These are phyloP conservation scores for Phytopythium vexans DNA, from an alignment of 352 stramenopile genomes.

Conservation along the genomic window DNA sequence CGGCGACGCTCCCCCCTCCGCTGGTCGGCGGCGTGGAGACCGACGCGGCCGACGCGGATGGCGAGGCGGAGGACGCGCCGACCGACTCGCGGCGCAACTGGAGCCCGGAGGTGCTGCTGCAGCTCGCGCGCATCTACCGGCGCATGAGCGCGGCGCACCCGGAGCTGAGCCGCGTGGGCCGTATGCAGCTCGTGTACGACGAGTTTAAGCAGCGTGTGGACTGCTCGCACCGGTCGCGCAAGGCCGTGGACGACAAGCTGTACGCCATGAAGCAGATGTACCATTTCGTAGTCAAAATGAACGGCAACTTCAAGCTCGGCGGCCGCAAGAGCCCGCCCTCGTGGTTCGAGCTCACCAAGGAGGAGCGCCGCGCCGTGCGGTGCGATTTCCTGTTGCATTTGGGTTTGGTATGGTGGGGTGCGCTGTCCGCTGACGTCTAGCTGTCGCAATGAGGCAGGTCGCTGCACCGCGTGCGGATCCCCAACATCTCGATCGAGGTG, in stretches of 20 bases:
- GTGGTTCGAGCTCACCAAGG: constrained; percentile 60
- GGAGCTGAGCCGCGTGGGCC: constrained; percentile 29
- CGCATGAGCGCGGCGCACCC: constrained; percentile 34
- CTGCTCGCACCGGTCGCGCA: constrained; percentile 41
- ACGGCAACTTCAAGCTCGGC: constrained; percentile 36
- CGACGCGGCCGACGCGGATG: constrained; percentile 10
- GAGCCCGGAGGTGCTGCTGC: constrained; percentile 44
- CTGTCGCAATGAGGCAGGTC: constrained; percentile 7
- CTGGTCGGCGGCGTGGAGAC: neutral
- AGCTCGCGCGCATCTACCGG: constrained; percentile 55
- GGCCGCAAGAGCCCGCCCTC: constrained; percentile 21
- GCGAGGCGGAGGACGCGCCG: constrained; percentile 29
- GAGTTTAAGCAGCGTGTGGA: constrained; percentile 42
- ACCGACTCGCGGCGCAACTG: constrained; percentile 52
- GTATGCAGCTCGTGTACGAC: constrained; percentile 51
- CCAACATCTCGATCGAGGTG: constrained; percentile 54
- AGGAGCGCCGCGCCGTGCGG: constrained; percentile 49
- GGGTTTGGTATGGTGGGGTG: neutral
- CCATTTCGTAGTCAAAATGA: constrained; percentile 63
- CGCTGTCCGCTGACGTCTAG: neutral
- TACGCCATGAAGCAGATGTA: constrained; percentile 76
- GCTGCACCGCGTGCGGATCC: constrained; percentile 50
- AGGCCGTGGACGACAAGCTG: constrained; percentile 65
- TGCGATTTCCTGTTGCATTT: neutral
- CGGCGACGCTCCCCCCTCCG: no score